Percentiles rank a stretch among this genome's conserved stretches.
Conservation (phyloP, 768 basidiomycete species). For the Kondoa subrosea region DNA sequence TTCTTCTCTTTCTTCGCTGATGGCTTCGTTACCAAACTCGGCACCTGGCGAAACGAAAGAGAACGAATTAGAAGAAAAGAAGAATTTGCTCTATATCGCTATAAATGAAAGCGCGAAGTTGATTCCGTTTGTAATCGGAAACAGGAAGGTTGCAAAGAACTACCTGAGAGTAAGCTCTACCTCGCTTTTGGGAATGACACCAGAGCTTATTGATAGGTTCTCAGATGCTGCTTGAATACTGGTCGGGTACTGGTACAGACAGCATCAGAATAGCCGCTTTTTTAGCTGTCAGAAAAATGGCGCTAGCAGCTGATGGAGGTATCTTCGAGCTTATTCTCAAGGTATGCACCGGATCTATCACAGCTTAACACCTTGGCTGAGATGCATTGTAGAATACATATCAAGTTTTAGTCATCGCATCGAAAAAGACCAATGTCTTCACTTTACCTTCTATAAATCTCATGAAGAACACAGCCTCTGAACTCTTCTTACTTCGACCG, state of each 20-base stretch:
- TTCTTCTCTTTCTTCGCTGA: conserved; percentile 61
- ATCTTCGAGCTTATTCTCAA: conserved; percentile 73
- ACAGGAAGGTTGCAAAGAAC: conserved; percentile 62
- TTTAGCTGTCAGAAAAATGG: conserved; percentile 63
- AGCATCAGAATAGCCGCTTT: conserved; percentile 68
- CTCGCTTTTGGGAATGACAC: neutral
- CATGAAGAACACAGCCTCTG: conserved; percentile 95
- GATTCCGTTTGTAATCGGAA: conserved; percentile 69
- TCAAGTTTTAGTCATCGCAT: conserved; percentile 61
- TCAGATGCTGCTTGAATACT: conserved; percentile 64
- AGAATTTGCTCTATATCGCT: conserved; percentile 42
- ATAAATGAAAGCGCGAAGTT: conserved; percentile 73
- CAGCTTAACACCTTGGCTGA: no score
- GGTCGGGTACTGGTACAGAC: conserved; percentile 60
- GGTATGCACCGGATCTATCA: no score
- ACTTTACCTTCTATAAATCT: conserved; percentile 80
- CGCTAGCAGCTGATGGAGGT: conserved; percentile 56
- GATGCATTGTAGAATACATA: conserved; percentile 53
- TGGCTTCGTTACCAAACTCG: conserved; percentile 54
- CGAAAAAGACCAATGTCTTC: conserved; percentile 68
- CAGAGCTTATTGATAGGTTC: conserved; percentile 3
- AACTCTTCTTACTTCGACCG: conserved; percentile 66
- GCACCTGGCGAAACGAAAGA: conserved; percentile 30
- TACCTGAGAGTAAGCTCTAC: conserved; percentile 56
- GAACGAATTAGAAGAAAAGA: conserved; percentile 12